phyloP scores from a whole-genome alignment of 192 early-diverging fungal genomes.

The Podila epigama region DNA sequence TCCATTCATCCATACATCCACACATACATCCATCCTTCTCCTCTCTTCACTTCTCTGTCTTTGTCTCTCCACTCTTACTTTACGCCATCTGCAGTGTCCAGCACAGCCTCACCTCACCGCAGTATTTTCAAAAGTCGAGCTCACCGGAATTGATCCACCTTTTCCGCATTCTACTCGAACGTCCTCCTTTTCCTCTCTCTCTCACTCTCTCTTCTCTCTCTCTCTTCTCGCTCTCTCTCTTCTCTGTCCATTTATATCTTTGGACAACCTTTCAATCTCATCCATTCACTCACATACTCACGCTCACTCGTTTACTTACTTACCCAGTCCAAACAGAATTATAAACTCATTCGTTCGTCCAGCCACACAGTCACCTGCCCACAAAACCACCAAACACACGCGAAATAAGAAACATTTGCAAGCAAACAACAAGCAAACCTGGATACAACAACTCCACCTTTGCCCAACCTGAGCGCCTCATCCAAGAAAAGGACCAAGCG shows the following conservation, averaged over 20 bases:
- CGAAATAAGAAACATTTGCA: neutral
- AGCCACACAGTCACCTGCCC: neutral
- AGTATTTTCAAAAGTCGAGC: neutral
- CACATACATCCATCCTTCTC: neutral
- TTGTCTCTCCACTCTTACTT: too few relatives aligned
- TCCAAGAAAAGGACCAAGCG: conserved; percentile 36
- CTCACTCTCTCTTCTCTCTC: neutral
- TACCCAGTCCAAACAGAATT: too few relatives aligned
- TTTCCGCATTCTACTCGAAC: neutral
- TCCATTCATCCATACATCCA: too few relatives aligned
- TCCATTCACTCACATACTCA: too few relatives aligned
- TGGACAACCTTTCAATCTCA: too few relatives aligned
- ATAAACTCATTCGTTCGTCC: too few relatives aligned
- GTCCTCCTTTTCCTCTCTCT: neutral
- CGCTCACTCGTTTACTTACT: too few relatives aligned
- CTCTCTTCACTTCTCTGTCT: neutral
- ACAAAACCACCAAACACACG: neutral
- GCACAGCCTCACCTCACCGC: neutral
- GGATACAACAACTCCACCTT: neutral
- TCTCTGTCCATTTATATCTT: neutral
- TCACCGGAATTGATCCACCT: too few relatives aligned
- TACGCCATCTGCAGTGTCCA: too few relatives aligned
- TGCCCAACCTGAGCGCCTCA: conserved; percentile 37
- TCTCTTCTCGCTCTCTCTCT: neutral
- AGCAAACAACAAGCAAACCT: neutral